phyloP scores from a whole-genome alignment of 768 basidiomycete species.

The Tremella fuciformis region DNA sequence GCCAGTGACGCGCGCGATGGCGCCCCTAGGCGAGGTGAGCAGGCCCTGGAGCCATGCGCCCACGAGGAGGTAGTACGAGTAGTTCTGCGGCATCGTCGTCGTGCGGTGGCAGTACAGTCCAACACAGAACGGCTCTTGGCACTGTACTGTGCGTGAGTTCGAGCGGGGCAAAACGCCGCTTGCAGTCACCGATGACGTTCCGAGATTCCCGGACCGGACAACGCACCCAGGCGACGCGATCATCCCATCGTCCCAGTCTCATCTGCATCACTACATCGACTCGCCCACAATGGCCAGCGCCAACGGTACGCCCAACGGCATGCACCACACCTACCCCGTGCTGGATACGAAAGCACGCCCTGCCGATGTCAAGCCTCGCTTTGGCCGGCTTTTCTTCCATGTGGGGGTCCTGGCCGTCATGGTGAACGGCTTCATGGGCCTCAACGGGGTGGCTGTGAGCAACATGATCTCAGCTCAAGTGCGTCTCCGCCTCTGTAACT shows the following conservation, averaged over 20 bases:
- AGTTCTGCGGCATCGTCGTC: slow-evolving; percentile 16
- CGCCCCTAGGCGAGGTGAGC: slow-evolving; percentile 25
- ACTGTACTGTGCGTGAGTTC: no score
- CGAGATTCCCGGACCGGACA: no score
- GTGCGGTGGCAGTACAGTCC: no score
- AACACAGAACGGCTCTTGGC: no score
- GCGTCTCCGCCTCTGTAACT: slow-evolving; percentile 11
- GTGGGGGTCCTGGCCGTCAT: slow-evolving; percentile 34
- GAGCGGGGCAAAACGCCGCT: no score
- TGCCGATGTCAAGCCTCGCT: slow-evolving; percentile 27
- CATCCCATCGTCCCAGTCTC: no score
- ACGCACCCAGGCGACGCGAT: no score
- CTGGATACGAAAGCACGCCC: slow-evolving; percentile 13
- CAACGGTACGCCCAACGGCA: slow-evolving; percentile 15
- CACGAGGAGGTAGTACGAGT: slow-evolving; percentile 36
- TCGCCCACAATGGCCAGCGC: not conserved
- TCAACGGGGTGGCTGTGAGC: slow-evolving; percentile 25
- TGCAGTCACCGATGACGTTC: no score
- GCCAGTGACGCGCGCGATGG: slow-evolving; percentile 19
- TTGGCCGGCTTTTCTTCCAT: slow-evolving; percentile 40
- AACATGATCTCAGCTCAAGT: slow-evolving; percentile 39
- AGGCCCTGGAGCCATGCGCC: slow-evolving; percentile 32
- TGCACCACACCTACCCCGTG: slow-evolving; percentile 26
- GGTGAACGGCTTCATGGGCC: slow-evolving; percentile 41
- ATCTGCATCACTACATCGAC: no score